Percentiles rank a stretch among this genome's conserved stretches.
These are phyloP conservation scores for Tulasnella sp. DNA, from an alignment of 768 basidiomycete genomes.

Conservation along the genomic window DNA sequence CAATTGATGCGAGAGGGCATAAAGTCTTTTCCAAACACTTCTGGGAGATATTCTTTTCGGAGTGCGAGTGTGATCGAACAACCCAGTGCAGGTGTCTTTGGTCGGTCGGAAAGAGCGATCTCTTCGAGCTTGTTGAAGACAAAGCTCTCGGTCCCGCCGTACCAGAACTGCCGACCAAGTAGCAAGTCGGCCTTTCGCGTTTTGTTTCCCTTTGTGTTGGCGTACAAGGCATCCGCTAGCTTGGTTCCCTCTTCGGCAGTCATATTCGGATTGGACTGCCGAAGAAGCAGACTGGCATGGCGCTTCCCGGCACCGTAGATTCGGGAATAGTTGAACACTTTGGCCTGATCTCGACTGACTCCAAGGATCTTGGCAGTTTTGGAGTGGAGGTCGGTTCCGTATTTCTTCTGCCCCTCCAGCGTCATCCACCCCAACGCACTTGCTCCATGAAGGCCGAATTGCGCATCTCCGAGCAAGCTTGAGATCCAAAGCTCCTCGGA, in stretches of 20 bases:
- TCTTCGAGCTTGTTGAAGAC: slow-evolving; percentile 97
- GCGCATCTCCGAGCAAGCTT: slow-evolving; percentile 95
- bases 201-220: slow-evolving; percentile 87
- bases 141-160: slow-evolving; percentile 90
- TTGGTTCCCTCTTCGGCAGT: slow-evolving; percentile 67
- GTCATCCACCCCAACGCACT: slow-evolving; percentile 99
- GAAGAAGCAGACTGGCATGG: slow-evolving; percentile 78
- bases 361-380: slow-evolving; percentile 91
- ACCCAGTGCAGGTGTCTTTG: slow-evolving; percentile 86
- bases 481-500: slow-evolving; percentile 99
- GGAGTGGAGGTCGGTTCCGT: slow-evolving; percentile 92
- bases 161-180: slow-evolving; percentile 76
- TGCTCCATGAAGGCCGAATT: slow-evolving; percentile 93
- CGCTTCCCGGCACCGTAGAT: slow-evolving; percentile 98
- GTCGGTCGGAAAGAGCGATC: slow-evolving; percentile 79
- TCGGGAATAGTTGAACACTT: slow-evolving; percentile 98
- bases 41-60: slow-evolving; percentile 80
- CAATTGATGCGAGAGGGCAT: slow-evolving; percentile 97
- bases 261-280: slow-evolving; percentile 78
- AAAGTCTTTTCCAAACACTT: slow-evolving; percentile 74
- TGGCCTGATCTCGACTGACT: slow-evolving; percentile 89
- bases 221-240: slow-evolving; percentile 77
- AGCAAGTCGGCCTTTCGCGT: slow-evolving; percentile 59
- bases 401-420: slow-evolving; percentile 89
- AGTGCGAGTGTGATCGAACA: slow-evolving; percentile 91